Conservation (phyloP, 495 filamentous ascomycete genomes). For the Immersiella caudata region DNA sequence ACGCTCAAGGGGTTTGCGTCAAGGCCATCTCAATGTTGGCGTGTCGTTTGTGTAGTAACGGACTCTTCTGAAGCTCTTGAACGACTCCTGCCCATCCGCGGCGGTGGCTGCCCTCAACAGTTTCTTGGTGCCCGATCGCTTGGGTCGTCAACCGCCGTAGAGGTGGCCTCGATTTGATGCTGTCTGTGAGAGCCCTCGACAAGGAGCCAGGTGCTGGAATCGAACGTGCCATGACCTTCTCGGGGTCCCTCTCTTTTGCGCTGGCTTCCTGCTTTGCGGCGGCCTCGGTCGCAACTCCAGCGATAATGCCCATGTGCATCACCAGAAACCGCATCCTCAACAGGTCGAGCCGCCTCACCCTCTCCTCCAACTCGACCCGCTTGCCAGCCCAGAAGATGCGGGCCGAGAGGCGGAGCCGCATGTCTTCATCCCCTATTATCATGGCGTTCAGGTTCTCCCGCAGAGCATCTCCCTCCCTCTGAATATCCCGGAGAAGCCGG, state of each 20-base stretch:
- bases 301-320: conserved; percentile 57
- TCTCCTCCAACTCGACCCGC: conserved; percentile 49
- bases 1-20: conserved; percentile 30
- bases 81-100: conserved; percentile 58
- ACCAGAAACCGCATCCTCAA: conserved; percentile 61
- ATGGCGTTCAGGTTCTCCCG: conserved; percentile 53
- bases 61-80: conserved; percentile 54
- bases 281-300: conserved; percentile 42
- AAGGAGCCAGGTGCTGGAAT: conserved; percentile 28
- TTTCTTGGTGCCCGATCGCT: conserved; percentile 46
- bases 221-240: conserved; percentile 25
- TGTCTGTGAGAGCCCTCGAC: conserved; percentile 41
- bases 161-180: conserved; percentile 45
- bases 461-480: conserved; percentile 57
- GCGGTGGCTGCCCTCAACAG: conserved; percentile 40
- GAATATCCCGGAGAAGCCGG: conserved; percentile 55
- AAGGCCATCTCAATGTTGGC: conserved; percentile 55
- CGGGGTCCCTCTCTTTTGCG: conserved; percentile 29
- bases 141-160: conserved; percentile 49
- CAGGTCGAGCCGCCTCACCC: conserved; percentile 61
- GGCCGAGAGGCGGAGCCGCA: conserved; percentile 48
- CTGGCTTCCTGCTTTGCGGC: conserved; percentile 38
- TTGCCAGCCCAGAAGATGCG: conserved; percentile 54
- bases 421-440: conserved; percentile 45
- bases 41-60: conserved; percentile 53